Evolutionary conservation across 2,329 filamentous ascomycete species (phyloP), one percentile per base, ranked within the genome.

Genomic region (Xylaria sp.): DNA sequence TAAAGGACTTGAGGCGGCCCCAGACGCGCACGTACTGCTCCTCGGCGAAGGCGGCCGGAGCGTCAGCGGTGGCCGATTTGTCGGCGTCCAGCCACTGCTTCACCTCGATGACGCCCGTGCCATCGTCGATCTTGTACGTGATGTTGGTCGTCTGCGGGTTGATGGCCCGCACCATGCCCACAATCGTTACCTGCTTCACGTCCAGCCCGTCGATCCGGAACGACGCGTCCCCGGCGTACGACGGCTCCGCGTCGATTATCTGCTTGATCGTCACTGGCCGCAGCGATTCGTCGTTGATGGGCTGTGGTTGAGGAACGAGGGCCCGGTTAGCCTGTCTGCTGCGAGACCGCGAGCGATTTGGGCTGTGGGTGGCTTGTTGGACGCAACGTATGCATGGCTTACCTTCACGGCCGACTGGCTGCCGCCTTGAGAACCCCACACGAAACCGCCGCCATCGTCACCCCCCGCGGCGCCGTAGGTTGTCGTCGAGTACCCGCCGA

Each of bases 231-330:
- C 88, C 87, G 74, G 90, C 85, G 77, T 92, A 65, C 11, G 59
- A 51, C n/a, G 66, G 89, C 66, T 90, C 84, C 66, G 92, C 91
- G 66, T 96, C 92, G 73, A 93, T 81, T 60, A 97, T 85, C 79
- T 99, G 95, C 78, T 97, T 97, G 79, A 98, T 92, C 10, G 95
- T 99, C 47, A 97, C 91, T 1, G 95, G 93, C 44, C 95, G 90
- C 54, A 99, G 85, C 19, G 92, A 93, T 71, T 97, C 92, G 77
- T 96, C 91, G 69, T 85, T 84, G 75, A 90, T 90, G 62, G 81
- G 79, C 83, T 87, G 62, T 15, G 35, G 17, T n/a, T 9, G 25
- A 54, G 62, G 57, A 65, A 5, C n/a, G 27, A 47, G 17, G 17
- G 23, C 29, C 29, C 31, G n/a, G 48, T 43, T 51, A 44, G 54